Base-by-base conservation (phyloP, 2,329 filamentous ascomycete species). In the Paraphaeosphaeria sporulosa region DNA sequence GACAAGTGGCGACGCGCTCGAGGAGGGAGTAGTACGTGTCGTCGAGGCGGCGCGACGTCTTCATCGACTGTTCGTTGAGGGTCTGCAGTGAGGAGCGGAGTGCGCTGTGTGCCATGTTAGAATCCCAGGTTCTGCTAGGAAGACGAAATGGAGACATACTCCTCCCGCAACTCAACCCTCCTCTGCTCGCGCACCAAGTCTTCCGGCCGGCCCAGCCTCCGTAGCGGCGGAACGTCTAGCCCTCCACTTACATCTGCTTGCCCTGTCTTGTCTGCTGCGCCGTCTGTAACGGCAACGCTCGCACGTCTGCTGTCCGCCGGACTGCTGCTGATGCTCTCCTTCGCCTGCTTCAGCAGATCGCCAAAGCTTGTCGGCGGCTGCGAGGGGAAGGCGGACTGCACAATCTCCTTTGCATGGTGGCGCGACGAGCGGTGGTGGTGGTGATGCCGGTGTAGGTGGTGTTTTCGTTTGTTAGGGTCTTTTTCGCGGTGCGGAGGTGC, bases 1-100 rank as follows among this genome's bases (percentile, higher is more conserved):
- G 88, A 40, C 94, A 80, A 0, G 83, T 76, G 52, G 84, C 84
- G 51, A 90, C 83, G 71, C 90, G 91, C 72, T 92, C 88, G 32
- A 93, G 81, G 10, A 93, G 85, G 0, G 87, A 86, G 64, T 91
- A 90, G 78, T 93, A 94, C 3, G 89, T 89, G 60, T 90, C 86
- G 73, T 94, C 90, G 44, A 94, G 85, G 36, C 85, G 85, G 61
- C 85, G 83, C 17, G 88, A 91, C 25, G 88, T 87, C 23, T 82
- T 78, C 57, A 87, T 83, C 23, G 90, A 90, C 73, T 88, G 84
- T 34, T 83, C 79, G 66, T 84, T 84, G 12, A 93, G 81, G 51
- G 64, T 66, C 54, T 79, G 76, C 10, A 84, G 69, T 23, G 78
- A 76, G 21, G 68, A 59, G 7, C 76, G 74, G 9, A 83, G 73